Percentiles rank a stretch among this genome's conserved stretches.
Conservation (phyloP, 164 flowering plant genomes). For the Akebia trifoliata region DNA sequence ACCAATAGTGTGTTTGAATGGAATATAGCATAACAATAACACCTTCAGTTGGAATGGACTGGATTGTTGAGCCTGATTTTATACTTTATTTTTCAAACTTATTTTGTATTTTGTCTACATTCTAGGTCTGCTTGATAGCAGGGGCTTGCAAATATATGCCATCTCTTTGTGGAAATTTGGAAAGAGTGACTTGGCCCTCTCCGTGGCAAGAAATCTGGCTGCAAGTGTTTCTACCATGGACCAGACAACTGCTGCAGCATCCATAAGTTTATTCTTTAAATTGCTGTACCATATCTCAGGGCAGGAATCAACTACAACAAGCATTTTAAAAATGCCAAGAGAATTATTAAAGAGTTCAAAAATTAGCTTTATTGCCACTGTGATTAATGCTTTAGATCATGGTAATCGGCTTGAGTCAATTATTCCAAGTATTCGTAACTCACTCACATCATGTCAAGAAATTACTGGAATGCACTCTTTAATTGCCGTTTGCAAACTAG, state of each 20-base stretch:
- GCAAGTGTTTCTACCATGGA: slow-evolving; percentile 45
- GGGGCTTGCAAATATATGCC: slow-evolving; percentile 75
- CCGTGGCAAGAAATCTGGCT: slow-evolving; percentile 49
- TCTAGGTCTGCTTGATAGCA: slow-evolving; percentile 64
- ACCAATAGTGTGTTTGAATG: too few relatives aligned
- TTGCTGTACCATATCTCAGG: slow-evolving; percentile 67
- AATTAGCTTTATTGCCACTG: slow-evolving; percentile 58
- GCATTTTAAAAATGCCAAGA: slow-evolving; percentile 68
- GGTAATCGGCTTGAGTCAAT: slow-evolving; percentile 45
- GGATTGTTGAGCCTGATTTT: too few relatives aligned
- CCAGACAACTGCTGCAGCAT: slow-evolving; percentile 29
- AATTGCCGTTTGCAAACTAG: slow-evolving; percentile 63
- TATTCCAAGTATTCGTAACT: slow-evolving; percentile 43
- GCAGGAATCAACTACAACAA: slow-evolving; percentile 41
- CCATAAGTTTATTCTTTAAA: slow-evolving; percentile 59
- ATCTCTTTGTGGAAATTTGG: slow-evolving; percentile 73
- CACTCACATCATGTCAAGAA: slow-evolving; percentile 49
- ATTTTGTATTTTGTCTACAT: slow-evolving; percentile 10
- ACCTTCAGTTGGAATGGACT: too few relatives aligned
- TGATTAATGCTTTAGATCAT: slow-evolving; percentile 59
- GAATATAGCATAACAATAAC: too few relatives aligned
- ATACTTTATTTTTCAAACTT: background rate
- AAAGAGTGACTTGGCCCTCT: slow-evolving; percentile 51
- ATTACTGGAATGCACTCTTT: slow-evolving; percentile 58
- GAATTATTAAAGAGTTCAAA: slow-evolving; percentile 58